Percentiles rank a stretch among this genome's conserved stretches.
Evolutionary conservation across 306 rosid species (phyloP).

Genomic region (Amphicarpaea edgeworthii): DNA sequence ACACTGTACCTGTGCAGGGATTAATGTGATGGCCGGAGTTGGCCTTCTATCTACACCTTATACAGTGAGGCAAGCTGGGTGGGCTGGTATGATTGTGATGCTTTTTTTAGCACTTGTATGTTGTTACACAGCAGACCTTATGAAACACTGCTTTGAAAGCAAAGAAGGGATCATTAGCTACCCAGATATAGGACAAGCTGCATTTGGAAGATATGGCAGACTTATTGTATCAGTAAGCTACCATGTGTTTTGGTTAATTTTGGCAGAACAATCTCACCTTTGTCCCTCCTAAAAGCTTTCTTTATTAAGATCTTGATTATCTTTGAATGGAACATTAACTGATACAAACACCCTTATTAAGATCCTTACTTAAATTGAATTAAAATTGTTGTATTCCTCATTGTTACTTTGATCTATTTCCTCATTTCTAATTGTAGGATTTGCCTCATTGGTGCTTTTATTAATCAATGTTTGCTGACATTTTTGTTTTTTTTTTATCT

Average conservation of each 20-base stretch:
- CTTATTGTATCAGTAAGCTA: slow-evolving; percentile 66
- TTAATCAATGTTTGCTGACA: slow-evolving; percentile 38
- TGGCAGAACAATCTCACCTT: background rate
- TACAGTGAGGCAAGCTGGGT: slow-evolving; percentile 78
- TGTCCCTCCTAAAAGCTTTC: background rate
- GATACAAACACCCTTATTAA: background rate
- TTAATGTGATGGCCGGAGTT: slow-evolving; percentile 87
- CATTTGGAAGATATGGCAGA: slow-evolving; percentile 81
- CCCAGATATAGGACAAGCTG: slow-evolving; percentile 93
- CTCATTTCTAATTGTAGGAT: background rate
- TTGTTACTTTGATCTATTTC: background rate
- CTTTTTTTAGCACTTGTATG: slow-evolving; percentile 72
- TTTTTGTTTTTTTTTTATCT: slow-evolving; percentile 16
- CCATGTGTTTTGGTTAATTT: slow-evolving; percentile 15
- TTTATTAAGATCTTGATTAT: background rate
- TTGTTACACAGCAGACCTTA: slow-evolving; percentile 81
- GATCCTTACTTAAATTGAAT: background rate
- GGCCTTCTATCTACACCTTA: slow-evolving; percentile 82
- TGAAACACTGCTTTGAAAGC: slow-evolving; percentile 80
- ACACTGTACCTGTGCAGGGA: slow-evolving; percentile 55
- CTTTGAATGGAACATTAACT: background rate
- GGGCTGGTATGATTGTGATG: slow-evolving; percentile 75
- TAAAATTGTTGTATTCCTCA: slow-evolving; percentile 6
- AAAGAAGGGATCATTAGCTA: slow-evolving; percentile 67
- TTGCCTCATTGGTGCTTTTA: slow-evolving; percentile 4